Base-by-base conservation (phyloP, 2,329 filamentous ascomycete species). In the Aspergillus thermomutatus region DNA sequence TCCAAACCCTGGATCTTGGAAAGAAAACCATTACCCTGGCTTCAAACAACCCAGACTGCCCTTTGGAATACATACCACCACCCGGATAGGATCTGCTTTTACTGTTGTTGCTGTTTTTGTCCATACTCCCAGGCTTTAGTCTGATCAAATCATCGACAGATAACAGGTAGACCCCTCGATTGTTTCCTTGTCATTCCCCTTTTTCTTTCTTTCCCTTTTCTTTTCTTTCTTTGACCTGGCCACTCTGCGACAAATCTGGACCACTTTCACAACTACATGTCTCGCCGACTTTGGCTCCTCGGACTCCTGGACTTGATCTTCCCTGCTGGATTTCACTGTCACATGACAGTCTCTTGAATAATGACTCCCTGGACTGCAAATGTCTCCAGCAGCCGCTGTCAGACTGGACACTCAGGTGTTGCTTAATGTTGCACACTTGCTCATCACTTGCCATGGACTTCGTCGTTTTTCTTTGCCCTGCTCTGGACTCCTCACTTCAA, bases 121-220 rank as follows among this genome's bases (percentile, higher is more conserved):
- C 62, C 62, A 60, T 60, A 60, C 50, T 60, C 60, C 62, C 60
- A 61, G 61, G 61, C 61, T 58, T 60, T 52, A 40, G 64, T 64
- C 59, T 64, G 65, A 63, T 60, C 64, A 60, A 60, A 49, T 52
- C 19, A 49, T 60, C 64, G 61, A 67, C 66, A 69, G 55, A 69
- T 66, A 71, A 69, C 72, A 77, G 75, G 75, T 77, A 77, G 75
- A 69, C 64, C 69, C 73, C 72, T 66, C 67, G 63, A 68, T 64
- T 62, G 66, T 72, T 71, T 66, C 62, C 61, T 67, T 68, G 56
- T 56, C 52, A 50, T 60, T 57, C 66, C 56, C 60, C 53, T 61
- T 61, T 62, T 61, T 59, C 60, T 59, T 60, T 59, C 61, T 48
- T 63, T 58, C 57, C 54, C 58, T 49, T 56, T 50, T 55, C 50